Evolutionary conservation across 1,284 basidiomycete species (phyloP).

Genomic region (Ustilago tritici): DNA sequence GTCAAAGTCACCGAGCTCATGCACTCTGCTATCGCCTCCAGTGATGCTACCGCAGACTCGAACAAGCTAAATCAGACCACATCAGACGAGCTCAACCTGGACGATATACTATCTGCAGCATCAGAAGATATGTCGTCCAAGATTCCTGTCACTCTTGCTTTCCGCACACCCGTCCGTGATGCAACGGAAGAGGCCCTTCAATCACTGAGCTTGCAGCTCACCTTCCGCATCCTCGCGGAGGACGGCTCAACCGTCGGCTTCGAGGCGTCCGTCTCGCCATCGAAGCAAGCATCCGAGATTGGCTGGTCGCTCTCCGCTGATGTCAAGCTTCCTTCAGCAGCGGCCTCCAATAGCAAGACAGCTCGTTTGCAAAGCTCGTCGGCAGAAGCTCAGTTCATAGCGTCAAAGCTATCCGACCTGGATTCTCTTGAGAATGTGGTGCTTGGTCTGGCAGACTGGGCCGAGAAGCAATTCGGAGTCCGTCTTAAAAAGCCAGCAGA

Average conservation of each 20-base stretch:
- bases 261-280: slow-evolving; percentile 30
- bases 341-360: neutral
- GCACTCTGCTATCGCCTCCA: slow-evolving; percentile 39
- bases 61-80: neutral
- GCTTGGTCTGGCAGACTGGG: slow-evolving; percentile 29
- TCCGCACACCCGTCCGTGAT: slow-evolving; percentile 26
- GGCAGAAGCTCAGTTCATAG: slow-evolving; percentile 20
- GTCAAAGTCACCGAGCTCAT: slow-evolving; percentile 47
- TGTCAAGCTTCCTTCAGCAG: slow-evolving; percentile 1
- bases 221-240: slow-evolving; percentile 23
- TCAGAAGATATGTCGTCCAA: slow-evolving; percentile 1
- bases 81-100: slow-evolving; percentile 19
- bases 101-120: slow-evolving; percentile 30
- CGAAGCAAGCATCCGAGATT: slow-evolving; percentile 5
- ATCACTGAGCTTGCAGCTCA: slow-evolving; percentile 30
- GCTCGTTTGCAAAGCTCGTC: slow-evolving; percentile 28
- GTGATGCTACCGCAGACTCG: neutral
- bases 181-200: slow-evolving; percentile 22
- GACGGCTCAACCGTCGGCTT: slow-evolving; percentile 17
- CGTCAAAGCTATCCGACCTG: slow-evolving; percentile 17
- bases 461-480: slow-evolving; percentile 25
- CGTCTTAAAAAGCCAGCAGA: slow-evolving; percentile 22
- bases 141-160: slow-evolving; percentile 43
- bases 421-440: slow-evolving; percentile 43
- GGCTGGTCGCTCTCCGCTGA: slow-evolving; percentile 36